Conservation (phyloP, 1,284 basidiomycete species). For the Ganoderma multipileum region DNA sequence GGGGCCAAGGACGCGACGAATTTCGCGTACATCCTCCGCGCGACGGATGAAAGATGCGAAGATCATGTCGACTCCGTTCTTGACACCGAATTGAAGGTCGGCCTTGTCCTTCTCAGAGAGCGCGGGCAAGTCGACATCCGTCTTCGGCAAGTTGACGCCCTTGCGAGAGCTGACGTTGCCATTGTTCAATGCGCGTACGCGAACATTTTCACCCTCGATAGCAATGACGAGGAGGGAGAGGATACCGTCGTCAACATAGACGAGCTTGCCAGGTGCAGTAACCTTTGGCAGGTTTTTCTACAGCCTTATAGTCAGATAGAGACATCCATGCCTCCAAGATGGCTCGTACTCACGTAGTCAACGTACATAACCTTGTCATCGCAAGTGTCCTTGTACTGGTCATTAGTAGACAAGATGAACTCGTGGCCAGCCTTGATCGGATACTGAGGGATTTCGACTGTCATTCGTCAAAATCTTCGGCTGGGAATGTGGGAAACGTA, state of each 20-base stretch:
- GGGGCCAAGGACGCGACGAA: conserved; percentile 89
- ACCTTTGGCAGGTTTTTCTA: conserved; percentile 94
- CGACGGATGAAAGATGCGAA: conserved; percentile 98
- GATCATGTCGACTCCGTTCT: conserved; percentile 98
- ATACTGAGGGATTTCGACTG: conserved; percentile 53
- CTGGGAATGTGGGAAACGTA: conserved; percentile 48
- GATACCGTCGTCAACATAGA: conserved; percentile 98
- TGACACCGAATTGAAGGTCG: conserved; percentile 94
- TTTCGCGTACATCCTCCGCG: conserved; percentile 91
- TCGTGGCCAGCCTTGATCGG: conserved; percentile 93
- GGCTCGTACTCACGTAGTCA: conserved; percentile 80
- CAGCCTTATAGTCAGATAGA: not conserved
- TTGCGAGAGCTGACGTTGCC: conserved; percentile 96
- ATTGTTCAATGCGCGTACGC: conserved; percentile 92
- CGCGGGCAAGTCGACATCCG: conserved; percentile 96
- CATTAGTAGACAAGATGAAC: conserved; percentile 91
- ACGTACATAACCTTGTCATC: conserved; percentile 88
- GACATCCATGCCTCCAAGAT: not conserved
- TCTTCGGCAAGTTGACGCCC: conserved; percentile 99
- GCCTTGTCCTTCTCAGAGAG: conserved; percentile 98
- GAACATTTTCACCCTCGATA: conserved; percentile 82
- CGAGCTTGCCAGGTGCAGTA: conserved; percentile 93
- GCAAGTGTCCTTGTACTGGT: conserved; percentile 80
- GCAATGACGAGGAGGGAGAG: conserved; percentile 92
- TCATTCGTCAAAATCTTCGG: not conserved